phyloP scores from a whole-genome alignment of 2,329 filamentous ascomycete species.

The Sporothrix protearum region DNA sequence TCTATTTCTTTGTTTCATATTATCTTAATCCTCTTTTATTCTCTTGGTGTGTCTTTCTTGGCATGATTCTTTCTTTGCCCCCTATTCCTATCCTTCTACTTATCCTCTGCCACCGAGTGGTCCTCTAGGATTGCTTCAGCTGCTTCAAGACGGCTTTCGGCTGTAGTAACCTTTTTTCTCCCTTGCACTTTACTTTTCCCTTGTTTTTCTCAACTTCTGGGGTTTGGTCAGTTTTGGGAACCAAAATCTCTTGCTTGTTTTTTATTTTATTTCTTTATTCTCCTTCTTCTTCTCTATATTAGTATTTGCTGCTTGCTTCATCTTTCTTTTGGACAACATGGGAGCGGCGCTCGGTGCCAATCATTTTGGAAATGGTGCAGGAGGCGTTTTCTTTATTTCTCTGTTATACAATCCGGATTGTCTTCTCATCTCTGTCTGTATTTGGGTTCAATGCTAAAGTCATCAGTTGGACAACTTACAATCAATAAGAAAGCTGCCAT shows the following conservation, averaged over 20 bases:
- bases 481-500: not conserved
- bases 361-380: slow-evolving; percentile 15
- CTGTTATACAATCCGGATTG: not conserved
- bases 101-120: not conserved
- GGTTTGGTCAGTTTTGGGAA: not conserved
- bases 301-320: not conserved
- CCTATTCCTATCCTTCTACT: not conserved
- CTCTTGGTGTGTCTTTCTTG: not conserved
- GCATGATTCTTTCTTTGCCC: not conserved
- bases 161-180: not conserved
- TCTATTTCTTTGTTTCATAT: not conserved
- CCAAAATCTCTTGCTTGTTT: not conserved
- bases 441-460: not conserved
- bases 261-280: not conserved
- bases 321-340: not conserved
- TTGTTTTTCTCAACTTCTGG: not conserved
- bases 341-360: slow-evolving; percentile 5
- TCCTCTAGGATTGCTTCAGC: not conserved
- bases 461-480: not conserved
- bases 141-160: not conserved
- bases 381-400: slow-evolving; percentile 6
- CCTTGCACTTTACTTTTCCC: not conserved
- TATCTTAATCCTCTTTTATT: not conserved
- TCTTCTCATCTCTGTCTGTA: not conserved
- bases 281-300: not conserved